Evolutionary conservation across 345 rosid genomes (phyloP).

Genomic region (Lepidium africanum): DNA sequence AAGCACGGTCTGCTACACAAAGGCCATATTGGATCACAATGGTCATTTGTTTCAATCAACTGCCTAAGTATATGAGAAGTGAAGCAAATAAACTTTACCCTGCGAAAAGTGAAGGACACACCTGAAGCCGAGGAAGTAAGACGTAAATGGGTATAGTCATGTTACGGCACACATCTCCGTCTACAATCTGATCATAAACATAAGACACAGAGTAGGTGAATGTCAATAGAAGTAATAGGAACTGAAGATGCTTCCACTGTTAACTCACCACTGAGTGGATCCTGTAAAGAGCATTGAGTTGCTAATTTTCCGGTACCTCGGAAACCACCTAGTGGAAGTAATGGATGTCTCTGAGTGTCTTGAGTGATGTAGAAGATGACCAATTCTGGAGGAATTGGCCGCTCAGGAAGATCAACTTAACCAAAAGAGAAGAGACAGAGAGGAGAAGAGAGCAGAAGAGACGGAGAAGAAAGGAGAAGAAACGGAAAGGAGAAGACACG

Average conservation of each 20-base stretch:
- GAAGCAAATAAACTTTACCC: slow-evolving; percentile 46
- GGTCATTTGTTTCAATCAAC: no score
- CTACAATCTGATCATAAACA: no score
- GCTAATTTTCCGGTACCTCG: slow-evolving; percentile 74
- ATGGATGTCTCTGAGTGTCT: slow-evolving; percentile 82
- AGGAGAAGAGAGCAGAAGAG: no score
- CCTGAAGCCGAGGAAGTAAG: slow-evolving; percentile 75
- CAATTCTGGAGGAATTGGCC: slow-evolving; percentile 68
- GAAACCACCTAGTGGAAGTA: slow-evolving; percentile 82
- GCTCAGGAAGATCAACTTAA: slow-evolving; percentile 61
- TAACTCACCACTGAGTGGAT: slow-evolving; percentile 77
- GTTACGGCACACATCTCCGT: slow-evolving; percentile 76
- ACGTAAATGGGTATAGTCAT: slow-evolving; percentile 68
- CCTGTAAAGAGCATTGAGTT: slow-evolving; percentile 58
- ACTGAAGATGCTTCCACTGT: slow-evolving; percentile 71
- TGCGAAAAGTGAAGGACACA: slow-evolving; percentile 76
- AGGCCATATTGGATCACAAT: not conserved
- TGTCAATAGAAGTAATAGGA: slow-evolving; percentile 63
- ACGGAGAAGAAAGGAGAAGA: no score
- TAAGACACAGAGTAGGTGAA: slow-evolving; percentile 62
- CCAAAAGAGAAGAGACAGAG: not conserved
- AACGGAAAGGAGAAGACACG: no score
- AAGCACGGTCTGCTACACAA: slow-evolving; percentile 59
- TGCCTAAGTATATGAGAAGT: not conserved
- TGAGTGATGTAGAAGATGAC: slow-evolving; percentile 83